Conservation (phyloP, 2,329 filamentous ascomycete genomes). For the Pseudogymnoascus sp. region DNA sequence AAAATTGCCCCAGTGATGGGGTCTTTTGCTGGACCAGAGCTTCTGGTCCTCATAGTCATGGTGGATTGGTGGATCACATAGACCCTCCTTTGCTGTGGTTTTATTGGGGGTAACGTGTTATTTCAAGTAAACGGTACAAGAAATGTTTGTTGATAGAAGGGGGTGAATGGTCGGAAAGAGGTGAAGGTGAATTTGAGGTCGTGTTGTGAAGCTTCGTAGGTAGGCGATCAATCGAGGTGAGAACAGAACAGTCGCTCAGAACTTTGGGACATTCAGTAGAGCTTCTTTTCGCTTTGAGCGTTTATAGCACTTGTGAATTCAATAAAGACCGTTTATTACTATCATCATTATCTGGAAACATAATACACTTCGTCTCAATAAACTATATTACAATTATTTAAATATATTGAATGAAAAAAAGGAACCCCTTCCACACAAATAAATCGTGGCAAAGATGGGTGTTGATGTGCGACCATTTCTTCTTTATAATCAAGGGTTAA, state of each 20-base stretch:
- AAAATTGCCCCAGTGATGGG: neutral
- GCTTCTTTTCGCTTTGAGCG: neutral
- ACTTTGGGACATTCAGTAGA: neutral
- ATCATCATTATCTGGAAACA: neutral
- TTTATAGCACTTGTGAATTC: neutral
- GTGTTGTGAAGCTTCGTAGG: neutral
- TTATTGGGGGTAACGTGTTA: neutral
- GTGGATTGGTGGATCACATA: neutral
- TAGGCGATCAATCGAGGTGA: neutral
- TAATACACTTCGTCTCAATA: neutral
- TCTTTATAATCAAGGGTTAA: neutral
- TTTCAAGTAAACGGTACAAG: neutral
- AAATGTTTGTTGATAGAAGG: neutral
- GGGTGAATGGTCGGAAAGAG: neutral
- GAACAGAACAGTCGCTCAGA: neutral
- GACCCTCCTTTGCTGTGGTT: neutral
- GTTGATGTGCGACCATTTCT: neutral
- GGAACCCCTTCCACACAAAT: neutral
- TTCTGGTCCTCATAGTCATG: neutral
- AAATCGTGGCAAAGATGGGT: neutral
- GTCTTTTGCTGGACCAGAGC: slow-evolving; percentile 6
- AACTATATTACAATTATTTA: neutral
- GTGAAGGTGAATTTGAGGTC: neutral
- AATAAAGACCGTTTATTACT: neutral
- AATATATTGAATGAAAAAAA: neutral